Evolutionary conservation across 2,329 filamentous ascomycete species (phyloP), one percentile per base, ranked within the genome.

Genomic region (Aureobasidium sp.): DNA sequence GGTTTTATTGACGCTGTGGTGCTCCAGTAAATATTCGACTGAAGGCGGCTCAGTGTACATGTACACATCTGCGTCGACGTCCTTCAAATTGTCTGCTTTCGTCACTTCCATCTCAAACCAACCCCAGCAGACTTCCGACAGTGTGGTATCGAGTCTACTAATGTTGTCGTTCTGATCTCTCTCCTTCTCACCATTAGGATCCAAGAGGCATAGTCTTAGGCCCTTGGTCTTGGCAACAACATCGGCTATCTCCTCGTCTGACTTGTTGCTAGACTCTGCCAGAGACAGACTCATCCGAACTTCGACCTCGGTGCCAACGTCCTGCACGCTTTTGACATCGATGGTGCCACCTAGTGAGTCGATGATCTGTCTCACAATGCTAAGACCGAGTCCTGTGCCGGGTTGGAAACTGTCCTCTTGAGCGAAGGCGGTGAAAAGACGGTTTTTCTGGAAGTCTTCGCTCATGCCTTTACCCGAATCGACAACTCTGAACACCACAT

Each of bases 391-490:
- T 0, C 87, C 86, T 0, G 83, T 83, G 0, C 87, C 86, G 0
- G 82, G 79, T 0, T 81, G 77, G 1, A 88, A 72, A 0, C 76
- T 72, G 52, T 88, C 79, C 66, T 89, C 87, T 64, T 90, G 87
- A 0, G 78, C 72, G 63, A 89, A 89, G 0, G 86, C 83, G 0
- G 80, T 83, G 67, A 86, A 90, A 0, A 89, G 71, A 15, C 80
- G 78, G 9, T 82, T 79, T 25, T 80, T 77, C 13, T 88, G 72
- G 65, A 84, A 90, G 10, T 87, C 82, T 6, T 82, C 76, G 0
- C 80, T 80, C 37, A 90, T 90, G 1, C 87, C 87, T 47, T 79
- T 79, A 1, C 87, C 87, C 0, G 86, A 86, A 66, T 90, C 87
- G 0, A 77, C 75, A 1, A 90, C 80, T 16, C 55, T 13, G 52